Evolutionary conservation across 1,284 basidiomycete species (phyloP).

Genomic region (Anthracocystis panici-leucophaei): DNA sequence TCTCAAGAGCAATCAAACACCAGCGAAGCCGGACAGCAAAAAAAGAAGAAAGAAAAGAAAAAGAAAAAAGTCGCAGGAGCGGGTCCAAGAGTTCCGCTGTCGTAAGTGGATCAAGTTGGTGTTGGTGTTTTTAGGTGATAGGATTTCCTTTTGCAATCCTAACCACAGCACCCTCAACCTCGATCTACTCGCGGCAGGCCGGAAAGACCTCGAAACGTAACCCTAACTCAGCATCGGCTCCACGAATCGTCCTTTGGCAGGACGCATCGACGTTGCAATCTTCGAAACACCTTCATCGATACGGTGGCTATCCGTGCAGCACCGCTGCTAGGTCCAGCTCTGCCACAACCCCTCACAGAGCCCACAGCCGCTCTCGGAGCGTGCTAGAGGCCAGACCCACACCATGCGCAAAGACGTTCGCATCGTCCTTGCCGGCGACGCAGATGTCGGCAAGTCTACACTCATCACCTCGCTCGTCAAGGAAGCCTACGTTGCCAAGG

Average conservation of each 20-base stretch:
- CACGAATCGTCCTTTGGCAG: background rate
- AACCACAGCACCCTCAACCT: background rate
- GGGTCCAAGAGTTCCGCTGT: background rate
- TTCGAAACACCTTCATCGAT: background rate
- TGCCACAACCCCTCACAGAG: background rate
- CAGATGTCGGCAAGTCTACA: constrained; percentile 73
- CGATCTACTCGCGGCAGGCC: background rate
- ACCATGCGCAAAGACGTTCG: constrained; percentile 87
- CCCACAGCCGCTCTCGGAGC: constrained; percentile 24
- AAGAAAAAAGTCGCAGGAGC: background rate
- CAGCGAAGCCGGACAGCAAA: background rate
- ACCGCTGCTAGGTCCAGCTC: background rate
- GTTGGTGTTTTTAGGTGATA: constrained; percentile 14
- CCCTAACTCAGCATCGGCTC: background rate
- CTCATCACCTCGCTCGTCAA: constrained; percentile 75
- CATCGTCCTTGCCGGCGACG: constrained; percentile 92
- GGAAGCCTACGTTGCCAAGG: constrained; percentile 89
- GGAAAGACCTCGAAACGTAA: background rate
- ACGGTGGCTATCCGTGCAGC: background rate
- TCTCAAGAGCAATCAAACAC: constrained; percentile 5
- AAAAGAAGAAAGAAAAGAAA: background rate
- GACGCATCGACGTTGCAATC: background rate
- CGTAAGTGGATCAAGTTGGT: background rate
- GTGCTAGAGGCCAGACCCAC: constrained; percentile 15
- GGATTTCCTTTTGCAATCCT: background rate